Base-by-base conservation (phyloP, 176 grass and related monocot genomes). In the Hyparrhenia diplandra region DNA sequence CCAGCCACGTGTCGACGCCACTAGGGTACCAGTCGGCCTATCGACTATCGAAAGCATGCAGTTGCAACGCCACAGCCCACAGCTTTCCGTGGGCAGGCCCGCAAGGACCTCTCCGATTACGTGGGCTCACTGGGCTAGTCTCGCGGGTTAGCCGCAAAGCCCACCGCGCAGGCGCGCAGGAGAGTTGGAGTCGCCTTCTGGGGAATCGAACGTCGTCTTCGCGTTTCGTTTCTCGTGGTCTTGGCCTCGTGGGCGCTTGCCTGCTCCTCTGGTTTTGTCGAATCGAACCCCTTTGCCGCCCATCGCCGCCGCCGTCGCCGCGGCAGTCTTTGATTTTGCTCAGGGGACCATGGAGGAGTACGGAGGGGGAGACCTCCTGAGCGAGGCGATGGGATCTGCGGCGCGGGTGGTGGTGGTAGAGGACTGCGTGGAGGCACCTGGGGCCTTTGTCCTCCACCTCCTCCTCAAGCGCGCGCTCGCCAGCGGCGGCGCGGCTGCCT, bases 351-450 rank as follows among this genome's bases (percentile, higher is more conserved):
- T 90, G 83, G 79, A 85, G 58, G 83, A 74, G 28, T 63, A 78
- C 58, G 73, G 83, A 0, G 59, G 18, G 8, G 78, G 67, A 4
- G 78, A 87, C 81, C 87, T 94, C 4, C 74, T 94, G 32, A 74
- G 83, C 39, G 89, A 94, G 84, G 81, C 92, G 3, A 86, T 94
- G 47, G 79, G 87, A 30, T 74, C 76, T 29, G 87, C 73, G 3
- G 55, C 76, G 73, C 81, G 86, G 10, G 81, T 91, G n/a, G 84
- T 88, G 73, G 69, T 94, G 69, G 84, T 94, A 57, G 83, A 80
- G 84, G 92, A 94, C 69, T 82, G 92, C 81, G 92, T 94, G 45
- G 89, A 91, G 74, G 85, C 87, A 10, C 85, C 84, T 17, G 89
- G 77, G 20, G 84, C 87, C 49, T 91, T 94, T 84, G 64, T 91